Percentiles rank a stretch among this genome's conserved stretches.
Evolutionary conservation across 2,329 filamentous ascomycete species (phyloP).

Genomic region (Magnaporthiopsis incrustans): DNA sequence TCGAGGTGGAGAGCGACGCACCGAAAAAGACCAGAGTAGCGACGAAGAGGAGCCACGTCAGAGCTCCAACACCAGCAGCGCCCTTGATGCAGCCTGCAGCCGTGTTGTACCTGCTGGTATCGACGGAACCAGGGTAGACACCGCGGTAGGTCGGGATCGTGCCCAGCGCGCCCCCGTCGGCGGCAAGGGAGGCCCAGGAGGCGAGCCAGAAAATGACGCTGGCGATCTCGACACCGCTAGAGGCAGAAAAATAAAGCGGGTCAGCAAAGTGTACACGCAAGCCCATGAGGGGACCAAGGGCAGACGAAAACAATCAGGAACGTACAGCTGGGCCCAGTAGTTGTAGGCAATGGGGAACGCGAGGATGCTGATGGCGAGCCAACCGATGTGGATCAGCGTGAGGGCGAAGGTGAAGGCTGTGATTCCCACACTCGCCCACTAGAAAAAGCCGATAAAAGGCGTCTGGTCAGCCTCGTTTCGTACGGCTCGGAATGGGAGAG

Average conservation of each 20-base stretch:
- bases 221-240: conserved; percentile 12
- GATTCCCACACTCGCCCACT: conserved; percentile 2
- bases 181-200: conserved; percentile 16
- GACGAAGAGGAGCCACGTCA: conserved; percentile 15
- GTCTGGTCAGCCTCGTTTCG: background rate
- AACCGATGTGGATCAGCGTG: conserved; percentile 15
- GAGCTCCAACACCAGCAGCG: conserved; percentile 14
- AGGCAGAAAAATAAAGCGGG: background rate
- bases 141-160: conserved; percentile 1
- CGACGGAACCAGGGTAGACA: conserved; percentile 1
- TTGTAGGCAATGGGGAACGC: conserved; percentile 11
- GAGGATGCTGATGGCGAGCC: conserved; percentile 11
- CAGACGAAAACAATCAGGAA: background rate
- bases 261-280: background rate
- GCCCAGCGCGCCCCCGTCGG: conserved; percentile 10
- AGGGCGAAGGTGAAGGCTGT: conserved; percentile 14
- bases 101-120: conserved; percentile 2
- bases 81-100: conserved; percentile 15
- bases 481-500: background rate
- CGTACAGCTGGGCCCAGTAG: conserved; percentile 12
- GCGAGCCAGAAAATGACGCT: conserved; percentile 16
- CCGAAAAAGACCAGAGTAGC: conserved; percentile 13
- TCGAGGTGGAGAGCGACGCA: background rate
- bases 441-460: background rate
- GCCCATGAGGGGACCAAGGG: background rate